These are phyloP conservation scores for Stemphylium beticola DNA, from an alignment of 2,329 filamentous ascomycete species.

Conservation along the genomic window DNA sequence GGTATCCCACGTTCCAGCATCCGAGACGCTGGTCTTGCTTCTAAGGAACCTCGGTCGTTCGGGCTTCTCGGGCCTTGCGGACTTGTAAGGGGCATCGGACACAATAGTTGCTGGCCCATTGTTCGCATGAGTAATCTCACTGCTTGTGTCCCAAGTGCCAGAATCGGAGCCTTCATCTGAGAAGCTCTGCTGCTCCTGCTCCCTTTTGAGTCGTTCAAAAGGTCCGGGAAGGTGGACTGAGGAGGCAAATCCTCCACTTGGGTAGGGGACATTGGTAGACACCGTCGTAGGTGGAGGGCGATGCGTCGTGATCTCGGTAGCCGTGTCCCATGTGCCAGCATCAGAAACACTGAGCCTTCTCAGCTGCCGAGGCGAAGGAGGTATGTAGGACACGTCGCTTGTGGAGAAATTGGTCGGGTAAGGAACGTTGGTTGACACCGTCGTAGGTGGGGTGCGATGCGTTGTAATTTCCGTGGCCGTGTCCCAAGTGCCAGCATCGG, in stretches of 20 bases:
- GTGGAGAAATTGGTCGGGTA: conserved; percentile 1
- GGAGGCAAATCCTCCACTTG: conserved; percentile 4
- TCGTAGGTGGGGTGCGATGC: conserved; percentile 8
- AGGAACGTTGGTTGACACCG: conserved; percentile 14
- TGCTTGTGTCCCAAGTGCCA: conserved; percentile 16
- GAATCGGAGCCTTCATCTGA: conserved; percentile 13
- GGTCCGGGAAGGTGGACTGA: conserved; percentile 8
- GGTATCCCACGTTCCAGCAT: conserved; percentile 13
- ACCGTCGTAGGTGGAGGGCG: conserved; percentile 10
- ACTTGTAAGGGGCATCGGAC: conserved; percentile 7
- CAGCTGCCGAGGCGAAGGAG: not conserved
- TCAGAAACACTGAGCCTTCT: conserved; percentile 14
- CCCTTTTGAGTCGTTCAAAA: conserved; percentile 10
- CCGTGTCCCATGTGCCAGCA: conserved; percentile 13
- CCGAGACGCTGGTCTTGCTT: conserved; percentile 12
- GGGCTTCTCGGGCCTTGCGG: not conserved
- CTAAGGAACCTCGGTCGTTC: conserved; percentile 4
- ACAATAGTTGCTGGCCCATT: conserved; percentile 10
- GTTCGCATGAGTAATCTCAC: conserved; percentile 14
- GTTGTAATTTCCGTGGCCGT: conserved; percentile 8
- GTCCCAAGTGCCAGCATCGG: conserved; percentile 14
- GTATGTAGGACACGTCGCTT: not conserved
- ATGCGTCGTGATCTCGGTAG: conserved; percentile 5
- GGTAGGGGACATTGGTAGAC: conserved; percentile 14
- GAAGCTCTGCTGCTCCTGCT: conserved; percentile 7